A percentile compares a stretch with the other conserved stretches of the same genome.
Conservation (phyloP, 2,329 filamentous ascomycete species). For the Fusarium sp. region DNA sequence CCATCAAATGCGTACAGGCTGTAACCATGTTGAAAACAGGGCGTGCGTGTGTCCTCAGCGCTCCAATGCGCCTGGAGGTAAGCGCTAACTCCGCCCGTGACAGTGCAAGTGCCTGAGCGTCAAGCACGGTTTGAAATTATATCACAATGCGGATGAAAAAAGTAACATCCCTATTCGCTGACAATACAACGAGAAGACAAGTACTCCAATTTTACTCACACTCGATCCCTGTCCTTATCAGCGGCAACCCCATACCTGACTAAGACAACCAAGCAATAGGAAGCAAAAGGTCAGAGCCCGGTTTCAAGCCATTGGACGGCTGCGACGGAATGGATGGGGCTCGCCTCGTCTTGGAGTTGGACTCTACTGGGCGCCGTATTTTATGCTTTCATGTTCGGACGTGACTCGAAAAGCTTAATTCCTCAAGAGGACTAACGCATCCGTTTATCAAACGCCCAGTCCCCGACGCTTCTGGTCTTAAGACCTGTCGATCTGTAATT, state of each 20-base stretch:
- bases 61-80: too few species aligned
- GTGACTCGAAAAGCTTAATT: background rate
- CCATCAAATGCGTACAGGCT: too few species aligned
- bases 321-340: background rate
- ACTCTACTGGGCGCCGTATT: too few species aligned
- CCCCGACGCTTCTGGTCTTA: slow-evolving; percentile 1
- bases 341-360: background rate
- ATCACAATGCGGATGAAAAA: background rate
- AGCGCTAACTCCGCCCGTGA: too few species aligned
- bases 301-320: background rate
- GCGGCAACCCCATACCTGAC: background rate
- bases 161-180: background rate
- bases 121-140: background rate
- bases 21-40: too few species aligned
- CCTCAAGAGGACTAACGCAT: slow-evolving; percentile 1
- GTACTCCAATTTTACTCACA: background rate
- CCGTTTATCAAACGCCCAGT: slow-evolving; percentile 1
- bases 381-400: background rate
- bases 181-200: background rate
- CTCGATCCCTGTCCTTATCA: background rate
- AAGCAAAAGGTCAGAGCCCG: background rate
- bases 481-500: background rate
- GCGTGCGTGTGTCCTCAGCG: too few species aligned
- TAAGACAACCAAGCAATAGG: background rate
- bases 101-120: background rate